Conservation (phyloP, 805 yeast genomes). For the Starmera dryadoides region DNA sequence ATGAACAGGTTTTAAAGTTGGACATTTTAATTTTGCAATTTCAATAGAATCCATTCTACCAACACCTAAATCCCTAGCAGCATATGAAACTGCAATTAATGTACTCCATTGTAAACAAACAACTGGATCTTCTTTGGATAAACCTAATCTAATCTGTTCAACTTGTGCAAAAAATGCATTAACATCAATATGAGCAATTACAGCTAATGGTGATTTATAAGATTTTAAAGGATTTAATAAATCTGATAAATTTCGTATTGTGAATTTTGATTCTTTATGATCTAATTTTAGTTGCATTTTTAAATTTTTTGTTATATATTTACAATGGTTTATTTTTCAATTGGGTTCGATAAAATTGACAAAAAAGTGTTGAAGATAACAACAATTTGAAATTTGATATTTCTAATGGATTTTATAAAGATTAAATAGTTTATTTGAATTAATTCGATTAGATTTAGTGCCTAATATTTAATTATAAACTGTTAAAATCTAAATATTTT, state of each 20-base stretch:
- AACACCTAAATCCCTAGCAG: conserved; percentile 83
- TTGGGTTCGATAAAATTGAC: not conserved
- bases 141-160: conserved; percentile 69
- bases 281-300: not conserved
- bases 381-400: not conserved
- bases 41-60: conserved; percentile 66
- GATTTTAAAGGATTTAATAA: conserved; percentile 40
- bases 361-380: not conserved
- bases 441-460: not conserved
- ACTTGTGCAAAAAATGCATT: conserved; percentile 97
- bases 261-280: conserved; percentile 22
- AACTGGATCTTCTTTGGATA: conserved; percentile 66
- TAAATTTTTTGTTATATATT: too few relatives aligned
- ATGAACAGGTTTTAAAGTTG: conserved; percentile 70
- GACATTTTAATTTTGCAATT: conserved; percentile 70
- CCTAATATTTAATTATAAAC: not conserved
- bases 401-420: not conserved
- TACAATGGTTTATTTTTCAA: too few relatives aligned
- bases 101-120: conserved; percentile 94
- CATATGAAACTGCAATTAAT: conserved; percentile 83
- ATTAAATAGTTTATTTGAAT: not conserved
- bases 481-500: too few relatives aligned
- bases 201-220: conserved; percentile 62
- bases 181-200: conserved; percentile 80
- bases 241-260: conserved; percentile 40